These are phyloP conservation scores for Chara braunii DNA, from an alignment of 139 green algal genomes.

Conservation along the genomic window DNA sequence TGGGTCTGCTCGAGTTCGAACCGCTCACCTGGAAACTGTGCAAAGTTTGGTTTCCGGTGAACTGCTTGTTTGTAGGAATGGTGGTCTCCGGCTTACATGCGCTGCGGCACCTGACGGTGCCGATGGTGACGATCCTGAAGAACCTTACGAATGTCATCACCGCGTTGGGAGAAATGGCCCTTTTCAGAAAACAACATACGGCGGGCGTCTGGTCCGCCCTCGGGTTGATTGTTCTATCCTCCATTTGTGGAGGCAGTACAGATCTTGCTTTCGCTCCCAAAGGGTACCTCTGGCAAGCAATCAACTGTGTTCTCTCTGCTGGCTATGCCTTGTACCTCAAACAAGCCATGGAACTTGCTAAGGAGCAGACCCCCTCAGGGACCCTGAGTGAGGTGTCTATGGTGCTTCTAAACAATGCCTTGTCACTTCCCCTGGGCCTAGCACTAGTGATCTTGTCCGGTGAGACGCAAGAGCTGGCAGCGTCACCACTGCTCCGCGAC, in stretches of 20 bases:
- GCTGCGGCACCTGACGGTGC: constrained; percentile 60
- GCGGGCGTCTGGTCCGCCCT: constrained; percentile 5
- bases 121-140: constrained; percentile 78
- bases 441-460: constrained; percentile 54
- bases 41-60: constrained; percentile 75
- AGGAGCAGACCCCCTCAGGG: not conserved
- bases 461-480: constrained; percentile 43
- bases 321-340: constrained; percentile 66
- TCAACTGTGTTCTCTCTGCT: constrained; percentile 66
- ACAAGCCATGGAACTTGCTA: constrained; percentile 66
- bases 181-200: constrained; percentile 19
- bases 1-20: constrained; percentile 25
- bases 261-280: constrained; percentile 66
- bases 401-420: constrained; percentile 82
- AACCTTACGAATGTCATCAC: constrained; percentile 65
- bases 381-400: constrained; percentile 31
- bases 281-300: constrained; percentile 72
- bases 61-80: constrained; percentile 87
- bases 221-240: constrained; percentile 45
- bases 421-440: constrained; percentile 62
- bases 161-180: constrained; percentile 1
- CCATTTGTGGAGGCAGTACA: constrained; percentile 59
- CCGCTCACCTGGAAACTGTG: constrained; percentile 19
- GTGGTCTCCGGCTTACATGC: constrained; percentile 72
- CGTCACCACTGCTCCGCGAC: constrained; percentile 1